phyloP scores from a whole-genome alignment of 371 early-diverging fungal species.

The Mucor racemosus region DNA sequence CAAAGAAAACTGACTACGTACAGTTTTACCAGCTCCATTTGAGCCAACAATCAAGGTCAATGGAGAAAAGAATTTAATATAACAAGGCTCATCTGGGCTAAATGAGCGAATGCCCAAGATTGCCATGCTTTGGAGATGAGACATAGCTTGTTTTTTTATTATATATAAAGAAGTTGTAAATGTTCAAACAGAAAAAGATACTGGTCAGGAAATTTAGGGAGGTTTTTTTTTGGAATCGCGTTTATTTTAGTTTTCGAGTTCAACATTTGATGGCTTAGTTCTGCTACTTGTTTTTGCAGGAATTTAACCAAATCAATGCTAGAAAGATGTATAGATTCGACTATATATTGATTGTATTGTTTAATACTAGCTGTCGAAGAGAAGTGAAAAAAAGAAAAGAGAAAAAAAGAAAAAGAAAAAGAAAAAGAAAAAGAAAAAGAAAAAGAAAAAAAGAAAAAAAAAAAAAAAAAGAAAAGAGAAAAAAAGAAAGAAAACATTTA shows the following conservation, averaged over 20 bases:
- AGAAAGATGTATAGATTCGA: neutral
- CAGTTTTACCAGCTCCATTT: conserved; percentile 99
- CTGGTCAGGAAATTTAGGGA: neutral
- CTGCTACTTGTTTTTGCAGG: neutral
- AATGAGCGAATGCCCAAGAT: conserved; percentile 97
- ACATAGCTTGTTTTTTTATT: conserved; percentile 51
- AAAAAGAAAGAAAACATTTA: neutral
- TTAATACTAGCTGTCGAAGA: too few relatives aligned
- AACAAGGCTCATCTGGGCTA: conserved; percentile 77
- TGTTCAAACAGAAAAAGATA: neutral
- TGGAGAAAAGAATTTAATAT: conserved; percentile 92
- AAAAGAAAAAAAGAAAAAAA: neutral
- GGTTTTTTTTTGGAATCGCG: neutral
- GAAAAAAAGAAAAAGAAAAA: neutral
- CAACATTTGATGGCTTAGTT: neutral
- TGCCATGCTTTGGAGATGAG: conserved; percentile 77
- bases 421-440: neutral
- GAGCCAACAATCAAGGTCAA: conserved; percentile 98
- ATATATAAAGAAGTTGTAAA: neutral
- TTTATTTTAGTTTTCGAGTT: conserved; percentile 2
- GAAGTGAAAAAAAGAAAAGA: neutral
- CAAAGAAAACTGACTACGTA: conserved; percentile 5
- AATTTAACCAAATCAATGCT: neutral
- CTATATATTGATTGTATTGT: too few relatives aligned
- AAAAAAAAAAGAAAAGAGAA: neutral